Base-by-base conservation (phyloP, 2,329 filamentous ascomycete genomes). In the Hypoxylon sp. region DNA sequence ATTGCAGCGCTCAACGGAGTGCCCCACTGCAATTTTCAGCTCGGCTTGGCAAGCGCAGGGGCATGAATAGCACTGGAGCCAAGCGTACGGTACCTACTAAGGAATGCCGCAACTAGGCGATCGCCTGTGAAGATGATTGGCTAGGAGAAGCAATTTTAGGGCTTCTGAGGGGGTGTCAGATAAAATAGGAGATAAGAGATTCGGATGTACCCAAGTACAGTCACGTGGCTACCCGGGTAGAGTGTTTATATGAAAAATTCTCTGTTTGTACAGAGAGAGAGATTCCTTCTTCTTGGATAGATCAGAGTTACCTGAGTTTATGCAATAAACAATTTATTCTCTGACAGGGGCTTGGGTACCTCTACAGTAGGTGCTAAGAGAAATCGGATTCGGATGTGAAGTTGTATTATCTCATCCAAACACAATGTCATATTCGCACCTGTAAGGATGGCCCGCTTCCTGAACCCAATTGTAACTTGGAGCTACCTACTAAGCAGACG, bases 1-100 rank as follows among this genome's bases (percentile, higher is more conserved):
- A 16, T 9, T 14, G 12, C 7, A 11, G 18, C 38, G n/a, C n/a
- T n/a, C n/a, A n/a, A n/a, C n/a, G n/a, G 38, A 28, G 18, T 40
- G n/a, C 28, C 14, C 32, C 53, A 18, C 46, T 38, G 54, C 16
- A 60, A 50, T 12, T 53, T 56, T 67, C 64, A 67, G 64, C 60
- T 64, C 28, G 32, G 50, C 64, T 67, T 67, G 55, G 59, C 64
- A 45, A 30, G 40, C 24, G n/a, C 3, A 28, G 22, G 36, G 40
- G 24, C 4, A 14, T 1, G 12, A 40, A n/a, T 30, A 28, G 44
- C 38, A 32, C 24, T 32, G 36, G 36, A 28, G 32, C 24, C 16
- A 44, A 32, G 51, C 51, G 40, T n/a, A n/a, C n/a, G n/a, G n/a
- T n/a, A 6, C 24, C 24, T 26, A 26, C 3, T 26, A 26, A 26